Percentiles rank a stretch among this genome's conserved stretches.
Conservation (phyloP, 2,329 filamentous ascomycete species). For the Fusarium acutatum region DNA sequence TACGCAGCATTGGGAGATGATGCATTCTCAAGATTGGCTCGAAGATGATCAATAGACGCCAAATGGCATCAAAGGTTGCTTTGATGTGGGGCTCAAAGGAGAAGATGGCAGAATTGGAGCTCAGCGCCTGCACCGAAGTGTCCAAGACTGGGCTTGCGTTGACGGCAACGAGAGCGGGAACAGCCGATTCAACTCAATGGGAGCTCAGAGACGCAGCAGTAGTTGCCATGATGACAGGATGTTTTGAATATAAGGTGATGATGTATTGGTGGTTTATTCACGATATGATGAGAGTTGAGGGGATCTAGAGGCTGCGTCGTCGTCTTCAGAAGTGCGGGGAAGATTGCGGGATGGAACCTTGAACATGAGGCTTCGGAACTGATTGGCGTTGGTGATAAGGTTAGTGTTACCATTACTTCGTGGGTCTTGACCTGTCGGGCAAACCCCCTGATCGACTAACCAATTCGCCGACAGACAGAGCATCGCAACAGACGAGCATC, state of each 20-base stretch:
- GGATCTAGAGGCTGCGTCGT: not conserved
- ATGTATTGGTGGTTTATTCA: not conserved
- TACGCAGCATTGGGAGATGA: not conserved
- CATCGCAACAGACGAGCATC: not conserved
- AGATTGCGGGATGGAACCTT: not conserved
- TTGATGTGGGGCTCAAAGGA: not conserved
- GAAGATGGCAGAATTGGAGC: not conserved
- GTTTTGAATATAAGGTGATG: not conserved
- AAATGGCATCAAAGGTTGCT: not conserved
- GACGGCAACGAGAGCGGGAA: not conserved
- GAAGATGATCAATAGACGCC: not conserved
- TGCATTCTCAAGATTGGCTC: not conserved
- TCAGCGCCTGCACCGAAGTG: not conserved
- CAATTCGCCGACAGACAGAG: not conserved
- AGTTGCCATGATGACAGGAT: not conserved
- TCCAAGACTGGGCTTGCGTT: not conserved
- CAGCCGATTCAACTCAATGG: rapidly evolving
- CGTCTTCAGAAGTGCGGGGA: not conserved
- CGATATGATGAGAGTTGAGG: not conserved
- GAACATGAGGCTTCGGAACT: not conserved
- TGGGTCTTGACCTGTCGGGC: too few relatives aligned
- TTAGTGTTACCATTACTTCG: not conserved
- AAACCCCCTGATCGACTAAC: not conserved
- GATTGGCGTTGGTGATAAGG: not conserved
- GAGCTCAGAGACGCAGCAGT: not conserved